Evolutionary conservation across 257 asterid genomes (phyloP).

Genomic region (Scutellaria baicalensis): DNA sequence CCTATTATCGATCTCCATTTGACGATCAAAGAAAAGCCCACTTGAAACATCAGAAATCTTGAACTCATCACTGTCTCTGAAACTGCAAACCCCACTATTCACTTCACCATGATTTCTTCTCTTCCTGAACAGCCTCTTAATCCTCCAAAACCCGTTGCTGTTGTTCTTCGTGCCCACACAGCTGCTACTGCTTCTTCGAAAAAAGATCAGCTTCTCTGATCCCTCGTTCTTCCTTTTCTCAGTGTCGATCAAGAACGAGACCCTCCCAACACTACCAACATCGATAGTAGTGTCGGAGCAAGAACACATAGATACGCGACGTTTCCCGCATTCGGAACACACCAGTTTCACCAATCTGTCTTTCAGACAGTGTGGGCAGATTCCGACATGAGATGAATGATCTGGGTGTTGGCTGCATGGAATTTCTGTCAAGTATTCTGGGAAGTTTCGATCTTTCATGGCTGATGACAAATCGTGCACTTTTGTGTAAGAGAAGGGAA

Average conservation of each 20-base stretch:
- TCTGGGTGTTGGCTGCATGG: conserved; percentile 68
- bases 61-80: conserved; percentile 47
- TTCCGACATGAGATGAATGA: conserved; percentile 50
- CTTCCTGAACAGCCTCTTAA: conserved; percentile 56
- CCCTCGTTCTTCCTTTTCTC: conserved; percentile 32
- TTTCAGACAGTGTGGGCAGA: conserved; percentile 69
- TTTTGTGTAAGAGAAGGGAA: neutral
- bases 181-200: conserved; percentile 67
- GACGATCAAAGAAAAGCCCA: conserved; percentile 35
- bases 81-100: conserved; percentile 35
- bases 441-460: conserved; percentile 49
- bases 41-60: conserved; percentile 75
- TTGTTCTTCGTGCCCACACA: conserved; percentile 61
- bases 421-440: conserved; percentile 46
- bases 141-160: conserved; percentile 59
- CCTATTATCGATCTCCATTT: neutral
- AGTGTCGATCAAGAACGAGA: conserved; percentile 57
- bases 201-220: conserved; percentile 36
- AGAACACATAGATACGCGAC: conserved; percentile 61
- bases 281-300: conserved; percentile 74
- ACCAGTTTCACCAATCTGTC: conserved; percentile 49
- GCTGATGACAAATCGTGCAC: neutral
- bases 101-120: conserved; percentile 28
- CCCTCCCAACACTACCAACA: conserved; percentile 61
- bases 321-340: conserved; percentile 84